Evolutionary conservation across 1,284 basidiomycete species (phyloP), one percentile per base, ranked within the genome.

Genomic region (Apiotrichum gracile): DNA sequence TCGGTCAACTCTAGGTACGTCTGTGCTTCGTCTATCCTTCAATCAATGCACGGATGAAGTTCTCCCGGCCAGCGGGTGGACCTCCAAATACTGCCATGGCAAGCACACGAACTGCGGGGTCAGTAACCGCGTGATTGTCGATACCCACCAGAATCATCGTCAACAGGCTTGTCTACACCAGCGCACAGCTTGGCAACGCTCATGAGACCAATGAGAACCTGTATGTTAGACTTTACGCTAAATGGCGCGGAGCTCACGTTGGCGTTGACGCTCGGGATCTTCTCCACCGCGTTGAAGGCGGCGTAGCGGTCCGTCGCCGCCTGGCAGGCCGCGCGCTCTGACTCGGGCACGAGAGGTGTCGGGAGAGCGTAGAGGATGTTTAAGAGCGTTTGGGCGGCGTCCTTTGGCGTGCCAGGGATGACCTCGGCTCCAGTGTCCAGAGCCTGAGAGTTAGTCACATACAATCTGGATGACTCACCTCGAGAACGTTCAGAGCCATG

Each of bases 201-300:
- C 58, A 63, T 63, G 24, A 65, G 34, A 5, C 65, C 65, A 24
- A 68, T 68, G 38, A 67, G 48, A 10, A 64, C 55, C 64, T 64
- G 40, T 25, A n/a, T 19, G 9, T 47, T 37, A 51, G 34, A 26
- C 25, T 2, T 39, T 22, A 14, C n/a, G n/a, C 9, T 31, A 17
- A 12, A 13, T 37, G 10, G 13, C 5, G 27, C n/a, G n/a, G 27
- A 5, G 59, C 61, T 57, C 43, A 69, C 68, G 58, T 73, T 73
- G 5, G 68, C 69, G 33, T 68, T 52, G 16, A 67, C 64, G 31
- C 62, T 54, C 5, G 54, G 52, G 3, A 72, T 52, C 12, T 57
- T 61, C 49, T 73, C 71, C 16, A 73, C 47, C 6, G 65, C 59
- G 2, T 62, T 64, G 55, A 67, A 73, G n/a, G 67, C 69, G 14